Conservation (phyloP, 495 filamentous ascomycete species). For the Cercophora newfieldiana region DNA sequence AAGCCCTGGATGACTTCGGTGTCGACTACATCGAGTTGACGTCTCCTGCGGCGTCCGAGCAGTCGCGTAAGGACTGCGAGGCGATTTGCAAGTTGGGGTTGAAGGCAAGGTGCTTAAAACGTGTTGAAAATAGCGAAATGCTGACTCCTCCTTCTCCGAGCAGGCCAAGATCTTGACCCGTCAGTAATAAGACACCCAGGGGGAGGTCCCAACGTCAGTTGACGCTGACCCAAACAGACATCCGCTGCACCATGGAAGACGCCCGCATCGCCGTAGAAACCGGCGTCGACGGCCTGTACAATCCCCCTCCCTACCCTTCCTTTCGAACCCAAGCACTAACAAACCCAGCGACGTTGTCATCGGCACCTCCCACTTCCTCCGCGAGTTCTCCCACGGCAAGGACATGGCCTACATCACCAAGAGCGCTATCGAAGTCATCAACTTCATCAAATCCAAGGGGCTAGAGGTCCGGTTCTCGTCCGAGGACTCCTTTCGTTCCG, state of each 20-base stretch:
- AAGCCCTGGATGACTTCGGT: constrained; percentile 75
- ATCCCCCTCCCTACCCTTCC: not conserved
- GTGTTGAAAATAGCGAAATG: constrained; percentile 24
- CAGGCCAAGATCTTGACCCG: constrained; percentile 37
- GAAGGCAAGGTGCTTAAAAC: constrained; percentile 52
- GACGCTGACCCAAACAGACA: constrained; percentile 40
- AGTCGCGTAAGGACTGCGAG: constrained; percentile 71
- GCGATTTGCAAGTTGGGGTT: constrained; percentile 83
- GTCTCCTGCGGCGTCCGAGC: constrained; percentile 70
- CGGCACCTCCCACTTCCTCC: constrained; percentile 80
- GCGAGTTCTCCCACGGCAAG: constrained; percentile 86
- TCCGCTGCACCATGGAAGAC: constrained; percentile 88
- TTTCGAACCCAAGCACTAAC: not conserved
- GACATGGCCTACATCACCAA: constrained; percentile 48
- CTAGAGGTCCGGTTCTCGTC: constrained; percentile 70
- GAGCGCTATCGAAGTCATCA: constrained; percentile 77
- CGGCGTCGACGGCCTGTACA: constrained; percentile 53
- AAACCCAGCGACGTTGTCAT: constrained; percentile 69
- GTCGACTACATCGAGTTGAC: constrained; percentile 88
- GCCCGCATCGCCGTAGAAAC: constrained; percentile 80
- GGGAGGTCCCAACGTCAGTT: not conserved
- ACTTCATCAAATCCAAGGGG: constrained; percentile 81
- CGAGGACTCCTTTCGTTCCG: constrained; percentile 76
- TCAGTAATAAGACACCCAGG: not conserved
- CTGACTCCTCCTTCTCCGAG: constrained; percentile 32